Conservation (phyloP, 208 protist genomes). For the Leishmania gerbilli region DNA sequence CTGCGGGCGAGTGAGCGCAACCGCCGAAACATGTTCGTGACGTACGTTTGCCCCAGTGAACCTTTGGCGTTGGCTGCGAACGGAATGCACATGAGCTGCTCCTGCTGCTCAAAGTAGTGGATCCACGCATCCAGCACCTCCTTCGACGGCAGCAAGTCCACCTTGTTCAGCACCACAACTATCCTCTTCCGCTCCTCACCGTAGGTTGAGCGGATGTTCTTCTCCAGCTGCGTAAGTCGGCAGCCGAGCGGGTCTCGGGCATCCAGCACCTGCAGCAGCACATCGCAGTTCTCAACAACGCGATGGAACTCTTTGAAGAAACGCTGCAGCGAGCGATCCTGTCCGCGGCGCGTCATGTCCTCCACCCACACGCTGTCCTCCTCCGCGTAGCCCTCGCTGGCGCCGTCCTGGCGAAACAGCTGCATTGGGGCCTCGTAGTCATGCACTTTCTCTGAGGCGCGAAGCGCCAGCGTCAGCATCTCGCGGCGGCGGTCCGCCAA, state of each 20-base stretch:
- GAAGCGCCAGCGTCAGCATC: slow-evolving; percentile 75
- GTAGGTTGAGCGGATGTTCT: slow-evolving; percentile 87
- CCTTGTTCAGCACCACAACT: slow-evolving; percentile 98
- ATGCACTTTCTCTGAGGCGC: slow-evolving; percentile 71
- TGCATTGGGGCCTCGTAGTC: slow-evolving; percentile 72
- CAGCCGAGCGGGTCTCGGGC: slow-evolving; percentile 97
- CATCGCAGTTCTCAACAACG: slow-evolving; percentile 94
- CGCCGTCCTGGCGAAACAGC: slow-evolving; percentile 27
- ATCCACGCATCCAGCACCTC: slow-evolving; percentile 91
- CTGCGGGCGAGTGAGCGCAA: slow-evolving; percentile 87
- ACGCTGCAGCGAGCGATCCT: slow-evolving; percentile 78
- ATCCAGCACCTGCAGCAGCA: slow-evolving; percentile 98
- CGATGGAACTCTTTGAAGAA: slow-evolving; percentile 92
- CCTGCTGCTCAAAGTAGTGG: slow-evolving; percentile 81
- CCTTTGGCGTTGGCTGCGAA: slow-evolving; percentile 91
- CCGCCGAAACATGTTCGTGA: slow-evolving; percentile 86
- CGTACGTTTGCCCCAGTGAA: slow-evolving; percentile 50
- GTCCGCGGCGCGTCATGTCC: slow-evolving; percentile 52
- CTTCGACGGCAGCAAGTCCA: slow-evolving; percentile 95
- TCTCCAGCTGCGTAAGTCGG: slow-evolving; percentile 93
- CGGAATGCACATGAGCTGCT: slow-evolving; percentile 81
- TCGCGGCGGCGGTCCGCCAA: slow-evolving; percentile 54
- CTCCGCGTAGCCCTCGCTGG: slow-evolving; percentile 19
- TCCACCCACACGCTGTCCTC: slow-evolving; percentile 41
- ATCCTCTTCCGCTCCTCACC: slow-evolving; percentile 92